Percentiles rank a stretch among this genome's conserved stretches.
Conservation (phyloP, 2,329 filamentous ascomycete genomes). For the Tolypocladium ovalisporum region DNA sequence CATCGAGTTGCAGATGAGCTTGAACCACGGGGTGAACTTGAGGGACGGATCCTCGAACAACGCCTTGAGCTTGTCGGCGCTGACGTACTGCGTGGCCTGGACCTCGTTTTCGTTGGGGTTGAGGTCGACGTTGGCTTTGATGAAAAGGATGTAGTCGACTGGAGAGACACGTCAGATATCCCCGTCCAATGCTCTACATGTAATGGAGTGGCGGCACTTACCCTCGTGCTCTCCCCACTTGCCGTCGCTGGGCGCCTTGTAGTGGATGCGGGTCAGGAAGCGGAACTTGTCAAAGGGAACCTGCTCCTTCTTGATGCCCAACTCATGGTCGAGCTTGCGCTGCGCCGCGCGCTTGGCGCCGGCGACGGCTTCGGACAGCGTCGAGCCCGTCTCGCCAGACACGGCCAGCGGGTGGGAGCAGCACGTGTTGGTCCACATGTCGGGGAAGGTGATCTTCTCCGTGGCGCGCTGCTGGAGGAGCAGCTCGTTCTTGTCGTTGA, state of each 20-base stretch:
- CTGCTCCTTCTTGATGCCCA: conserved; percentile 81
- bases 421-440: conserved; percentile 99
- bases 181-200: too few species aligned
- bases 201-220: conserved; percentile 33
- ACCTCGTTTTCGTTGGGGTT: conserved; percentile 81
- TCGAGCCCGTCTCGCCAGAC: conserved; percentile 79
- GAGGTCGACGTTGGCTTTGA: conserved; percentile 84
- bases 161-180: not conserved
- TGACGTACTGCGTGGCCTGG: conserved; percentile 73
- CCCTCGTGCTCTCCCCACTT: conserved; percentile 99
- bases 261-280: conserved; percentile 95
- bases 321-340: conserved; percentile 87
- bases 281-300: conserved; percentile 86
- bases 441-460: conserved; percentile 98
- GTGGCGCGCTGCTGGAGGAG: conserved; percentile 89
- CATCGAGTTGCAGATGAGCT: conserved; percentile 96
- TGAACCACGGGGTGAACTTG: conserved; percentile 97
- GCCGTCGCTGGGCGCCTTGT: conserved; percentile 91
- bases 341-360: conserved; percentile 89
- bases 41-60: conserved; percentile 74
- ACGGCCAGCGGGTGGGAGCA: conserved; percentile 94
- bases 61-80: conserved; percentile 66
- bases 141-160: conserved; percentile 99
- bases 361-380: conserved; percentile 65
- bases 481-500: conserved; percentile 84